These are phyloP conservation scores for Aspergillus mulundensis DNA, from an alignment of 495 filamentous ascomycete genomes.

Conservation along the genomic window DNA sequence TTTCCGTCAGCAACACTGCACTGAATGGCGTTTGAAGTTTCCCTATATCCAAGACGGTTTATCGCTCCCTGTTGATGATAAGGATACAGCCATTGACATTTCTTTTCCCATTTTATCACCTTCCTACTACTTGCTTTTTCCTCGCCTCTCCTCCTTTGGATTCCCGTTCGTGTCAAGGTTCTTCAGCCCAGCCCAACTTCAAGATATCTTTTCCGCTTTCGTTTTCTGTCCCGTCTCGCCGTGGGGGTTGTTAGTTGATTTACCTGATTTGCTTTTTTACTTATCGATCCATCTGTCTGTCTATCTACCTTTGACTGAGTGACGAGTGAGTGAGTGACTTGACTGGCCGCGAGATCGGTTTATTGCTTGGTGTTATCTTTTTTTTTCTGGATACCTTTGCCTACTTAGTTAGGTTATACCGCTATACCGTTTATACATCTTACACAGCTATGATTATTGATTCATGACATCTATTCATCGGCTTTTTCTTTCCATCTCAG, in stretches of 20 bases:
- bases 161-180: slow-evolving; percentile 2
- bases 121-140: neutral
- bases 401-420: neutral
- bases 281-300: neutral
- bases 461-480: neutral
- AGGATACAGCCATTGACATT: neutral
- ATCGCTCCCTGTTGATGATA: neutral
- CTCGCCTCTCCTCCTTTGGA: neutral
- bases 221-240: neutral
- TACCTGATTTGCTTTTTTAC: neutral
- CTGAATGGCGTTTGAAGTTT: slow-evolving; percentile 19
- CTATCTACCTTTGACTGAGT: neutral
- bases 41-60: neutral
- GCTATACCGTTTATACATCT: neutral
- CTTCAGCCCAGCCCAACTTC: slow-evolving; percentile 4
- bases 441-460: slow-evolving; percentile 1
- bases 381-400: slow-evolving; percentile 8
- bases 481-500: neutral
- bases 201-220: neutral
- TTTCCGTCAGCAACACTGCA: slow-evolving; percentile 15
- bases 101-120: neutral
- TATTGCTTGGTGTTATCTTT: neutral
- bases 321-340: neutral
- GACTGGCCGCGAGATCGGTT: neutral
- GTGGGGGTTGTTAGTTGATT: neutral